Evolutionary conservation across 2,329 filamentous ascomycete genomes (phyloP).

Genomic region (Ophiostoma perfectum): DNA sequence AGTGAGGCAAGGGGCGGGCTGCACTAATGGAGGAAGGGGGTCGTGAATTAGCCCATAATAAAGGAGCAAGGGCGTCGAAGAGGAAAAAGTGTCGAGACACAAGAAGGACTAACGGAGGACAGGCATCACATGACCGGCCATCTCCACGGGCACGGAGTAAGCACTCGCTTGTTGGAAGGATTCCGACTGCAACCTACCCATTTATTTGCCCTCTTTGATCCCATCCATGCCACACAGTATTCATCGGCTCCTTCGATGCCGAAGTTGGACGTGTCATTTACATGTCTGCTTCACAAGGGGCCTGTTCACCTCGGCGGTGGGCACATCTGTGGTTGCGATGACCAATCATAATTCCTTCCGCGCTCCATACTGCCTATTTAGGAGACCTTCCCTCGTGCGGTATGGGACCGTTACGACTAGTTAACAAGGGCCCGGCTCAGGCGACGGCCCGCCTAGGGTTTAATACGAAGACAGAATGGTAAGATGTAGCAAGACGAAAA

Average conservation of each 20-base stretch:
- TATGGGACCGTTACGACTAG: background rate
- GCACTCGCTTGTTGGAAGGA: too few species aligned
- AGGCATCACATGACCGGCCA: background rate
- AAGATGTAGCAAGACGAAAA: background rate
- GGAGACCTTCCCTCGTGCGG: background rate
- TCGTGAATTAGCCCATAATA: background rate
- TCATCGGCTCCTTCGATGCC: too few species aligned
- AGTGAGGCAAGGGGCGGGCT: background rate
- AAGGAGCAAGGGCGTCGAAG: background rate
- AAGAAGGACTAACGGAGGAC: background rate
- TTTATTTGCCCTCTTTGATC: too few species aligned
- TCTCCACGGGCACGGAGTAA: too few species aligned
- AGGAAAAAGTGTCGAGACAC: background rate
- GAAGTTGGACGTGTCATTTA: background rate
- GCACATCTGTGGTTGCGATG: background rate
- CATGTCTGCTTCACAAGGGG: background rate
- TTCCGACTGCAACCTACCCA: too few species aligned
- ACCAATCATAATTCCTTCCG: background rate
- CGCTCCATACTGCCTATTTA: conserved; percentile 4
- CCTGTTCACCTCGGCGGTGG: background rate
- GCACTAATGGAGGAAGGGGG: conserved; percentile 6
- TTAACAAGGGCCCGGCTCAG: background rate
- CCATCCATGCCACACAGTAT: too few species aligned
- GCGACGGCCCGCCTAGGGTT: conserved; percentile 3
- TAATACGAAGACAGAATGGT: background rate